Evolutionary conservation across 768 basidiomycete genomes (phyloP).

Genomic region (Amylocystis lapponica): DNA sequence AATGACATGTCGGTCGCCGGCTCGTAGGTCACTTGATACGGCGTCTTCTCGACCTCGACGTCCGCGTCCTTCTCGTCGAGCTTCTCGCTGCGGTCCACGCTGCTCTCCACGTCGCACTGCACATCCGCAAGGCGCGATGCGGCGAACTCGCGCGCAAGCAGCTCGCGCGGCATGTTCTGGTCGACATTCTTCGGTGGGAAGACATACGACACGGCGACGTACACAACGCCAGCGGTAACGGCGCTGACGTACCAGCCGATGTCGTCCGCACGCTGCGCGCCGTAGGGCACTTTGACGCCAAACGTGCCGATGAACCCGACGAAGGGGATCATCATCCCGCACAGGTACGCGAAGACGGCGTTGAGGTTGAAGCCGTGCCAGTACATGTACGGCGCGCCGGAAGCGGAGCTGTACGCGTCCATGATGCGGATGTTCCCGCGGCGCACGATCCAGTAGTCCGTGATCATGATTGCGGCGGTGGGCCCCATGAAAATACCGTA

Average conservation of each 20-base stretch:
- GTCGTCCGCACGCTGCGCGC: slow-evolving; percentile 8
- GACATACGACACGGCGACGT: slow-evolving; percentile 8
- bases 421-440: slow-evolving; percentile 9
- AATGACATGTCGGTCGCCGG: background rate
- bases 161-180: slow-evolving; percentile 6
- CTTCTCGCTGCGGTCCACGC: background rate
- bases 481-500: slow-evolving; percentile 18
- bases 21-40: background rate
- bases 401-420: slow-evolving; percentile 10
- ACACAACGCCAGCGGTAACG: slow-evolving; percentile 8
- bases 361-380: slow-evolving; percentile 13
- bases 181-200: slow-evolving; percentile 9
- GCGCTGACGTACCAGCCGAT: slow-evolving; percentile 15
- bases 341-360: slow-evolving; percentile 11
- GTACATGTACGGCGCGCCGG: slow-evolving; percentile 13
- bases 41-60: background rate
- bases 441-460: slow-evolving; percentile 17
- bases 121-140: background rate
- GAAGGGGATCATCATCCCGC: slow-evolving; percentile 14
- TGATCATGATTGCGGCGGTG: slow-evolving; percentile 15
- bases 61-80: slow-evolving; percentile 1
- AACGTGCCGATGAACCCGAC: slow-evolving; percentile 14
- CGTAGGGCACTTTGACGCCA: slow-evolving; percentile 9
- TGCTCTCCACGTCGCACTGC: background rate
- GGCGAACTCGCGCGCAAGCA: slow-evolving; percentile 7